Percentiles rank a stretch among this genome's conserved stretches.
phyloP scores from a whole-genome alignment of 23 red algal genomes.

The Chondrus crispus region DNA sequence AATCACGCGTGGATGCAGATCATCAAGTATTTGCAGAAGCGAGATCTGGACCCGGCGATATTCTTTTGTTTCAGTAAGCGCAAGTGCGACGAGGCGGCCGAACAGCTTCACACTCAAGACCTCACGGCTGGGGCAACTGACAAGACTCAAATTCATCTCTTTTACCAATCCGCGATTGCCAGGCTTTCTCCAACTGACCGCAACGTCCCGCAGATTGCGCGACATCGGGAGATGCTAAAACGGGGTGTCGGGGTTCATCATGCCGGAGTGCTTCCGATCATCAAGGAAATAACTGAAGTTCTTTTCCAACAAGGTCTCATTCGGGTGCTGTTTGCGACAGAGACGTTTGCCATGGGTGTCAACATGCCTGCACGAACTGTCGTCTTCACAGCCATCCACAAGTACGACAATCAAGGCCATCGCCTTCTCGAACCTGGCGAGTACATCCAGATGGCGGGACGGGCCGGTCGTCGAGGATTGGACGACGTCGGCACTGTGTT shows the following conservation, averaged over 20 bases:
- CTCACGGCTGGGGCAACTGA: slow-evolving; percentile 53
- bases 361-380: slow-evolving; percentile 98
- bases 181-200: slow-evolving; percentile 51
- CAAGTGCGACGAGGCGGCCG: slow-evolving; percentile 83
- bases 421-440: slow-evolving; percentile 84
- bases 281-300: slow-evolving; percentile 93
- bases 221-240: slow-evolving; percentile 78
- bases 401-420: slow-evolving; percentile 77
- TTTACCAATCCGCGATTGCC: slow-evolving; percentile 64
- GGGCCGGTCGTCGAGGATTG: slow-evolving; percentile 94
- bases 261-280: slow-evolving; percentile 70
- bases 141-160: slow-evolving; percentile 76
- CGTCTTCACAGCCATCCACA: slow-evolving; percentile 78
- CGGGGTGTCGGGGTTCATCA: slow-evolving; percentile 92
- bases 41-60: slow-evolving; percentile 75
- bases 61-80: slow-evolving; percentile 92
- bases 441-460: slow-evolving; percentile 97
- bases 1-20: slow-evolving; percentile 76
- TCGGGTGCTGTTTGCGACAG: slow-evolving; percentile 91
- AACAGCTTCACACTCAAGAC: slow-evolving; percentile 65
- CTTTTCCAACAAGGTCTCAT: slow-evolving; percentile 85
- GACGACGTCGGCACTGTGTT: slow-evolving; percentile 87
- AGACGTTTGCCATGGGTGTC: slow-evolving; percentile 99
- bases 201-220: slow-evolving; percentile 69
- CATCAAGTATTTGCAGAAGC: slow-evolving; percentile 75